phyloP scores from a whole-genome alignment of 192 early-diverging fungal species.

The Umbelopsis isabellina region DNA sequence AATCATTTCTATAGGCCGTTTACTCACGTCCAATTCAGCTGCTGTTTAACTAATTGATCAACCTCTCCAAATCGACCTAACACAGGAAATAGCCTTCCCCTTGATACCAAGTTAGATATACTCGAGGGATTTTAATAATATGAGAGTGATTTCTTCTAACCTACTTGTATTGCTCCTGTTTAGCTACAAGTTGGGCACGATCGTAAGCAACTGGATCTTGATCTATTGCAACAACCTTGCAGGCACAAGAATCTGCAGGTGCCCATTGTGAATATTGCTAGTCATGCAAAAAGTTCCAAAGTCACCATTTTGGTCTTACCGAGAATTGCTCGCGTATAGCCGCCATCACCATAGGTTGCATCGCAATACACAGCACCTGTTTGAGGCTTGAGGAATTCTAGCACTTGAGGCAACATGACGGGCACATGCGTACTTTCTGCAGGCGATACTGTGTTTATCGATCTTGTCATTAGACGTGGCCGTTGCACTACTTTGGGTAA shows the following conservation, averaged over 20 bases:
- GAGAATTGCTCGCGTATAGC: conserved; percentile 68
- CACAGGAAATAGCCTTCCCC: conserved; percentile 57
- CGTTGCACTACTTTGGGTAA: not conserved
- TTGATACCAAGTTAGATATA: conserved; percentile 3
- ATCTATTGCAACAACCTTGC: conserved; percentile 70
- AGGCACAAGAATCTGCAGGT: conserved; percentile 43
- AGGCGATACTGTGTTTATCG: not conserved
- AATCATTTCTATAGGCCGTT: not conserved
- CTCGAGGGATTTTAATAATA: not conserved
- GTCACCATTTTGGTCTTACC: conserved; percentile 33
- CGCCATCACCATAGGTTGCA: conserved; percentile 77
- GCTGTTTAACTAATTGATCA: conserved; percentile 34
- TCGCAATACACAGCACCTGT: conserved; percentile 58
- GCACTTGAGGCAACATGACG: conserved; percentile 53
- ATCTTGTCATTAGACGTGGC: not conserved
- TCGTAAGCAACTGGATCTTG: conserved; percentile 70
- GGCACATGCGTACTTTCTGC: conserved; percentile 43
- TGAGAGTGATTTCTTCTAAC: not conserved
- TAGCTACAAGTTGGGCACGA: conserved; percentile 52
- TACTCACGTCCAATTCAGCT: conserved; percentile 27
- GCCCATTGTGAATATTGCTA: not conserved
- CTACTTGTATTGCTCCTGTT: conserved; percentile 38
- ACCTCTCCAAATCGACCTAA: conserved; percentile 67
- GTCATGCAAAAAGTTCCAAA: not conserved
- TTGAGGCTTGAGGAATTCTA: conserved; percentile 46